Evolutionary conservation across 768 basidiomycete genomes (phyloP).

Genomic region (Rhizopogon roseolus): DNA sequence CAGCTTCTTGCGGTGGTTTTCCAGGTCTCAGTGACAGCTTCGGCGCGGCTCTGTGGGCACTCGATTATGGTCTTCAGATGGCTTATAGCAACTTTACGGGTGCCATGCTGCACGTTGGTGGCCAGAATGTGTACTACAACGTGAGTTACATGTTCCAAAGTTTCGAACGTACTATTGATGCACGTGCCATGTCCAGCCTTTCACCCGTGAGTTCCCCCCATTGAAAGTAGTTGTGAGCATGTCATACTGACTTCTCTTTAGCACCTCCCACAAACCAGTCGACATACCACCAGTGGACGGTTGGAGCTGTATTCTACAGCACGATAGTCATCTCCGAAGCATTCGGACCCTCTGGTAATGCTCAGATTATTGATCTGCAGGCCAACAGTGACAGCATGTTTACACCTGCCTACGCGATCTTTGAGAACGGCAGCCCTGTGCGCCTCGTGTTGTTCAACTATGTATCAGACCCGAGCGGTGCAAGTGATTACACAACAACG

Average conservation of each 20-base stretch:
- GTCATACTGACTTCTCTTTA: conserved; percentile 1
- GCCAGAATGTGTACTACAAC: conserved; percentile 48
- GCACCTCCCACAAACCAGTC: conserved; percentile 41
- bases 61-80: conserved; percentile 47
- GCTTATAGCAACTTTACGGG: conserved; percentile 43
- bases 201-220: conserved; percentile 34
- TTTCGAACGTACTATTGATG: background rate
- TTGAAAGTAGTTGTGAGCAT: background rate
- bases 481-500: conserved; percentile 30
- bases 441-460: conserved; percentile 47
- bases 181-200: conserved; percentile 28
- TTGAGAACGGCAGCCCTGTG: conserved; percentile 53
- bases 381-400: conserved; percentile 21
- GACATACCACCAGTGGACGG: conserved; percentile 31
- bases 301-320: conserved; percentile 36
- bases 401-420: conserved; percentile 53
- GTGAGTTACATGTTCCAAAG: conserved; percentile 25
- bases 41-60: conserved; percentile 45
- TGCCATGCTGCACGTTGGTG: conserved; percentile 43
- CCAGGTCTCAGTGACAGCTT: conserved; percentile 46
- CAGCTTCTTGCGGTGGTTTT: conserved; percentile 53
- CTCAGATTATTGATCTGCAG: conserved; percentile 33
- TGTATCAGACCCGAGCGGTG: conserved; percentile 36
- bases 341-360: conserved; percentile 28
- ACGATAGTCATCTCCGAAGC: conserved; percentile 33